phyloP scores from a whole-genome alignment of 2,329 filamentous ascomycete species.

The Emmonsia crescens region DNA sequence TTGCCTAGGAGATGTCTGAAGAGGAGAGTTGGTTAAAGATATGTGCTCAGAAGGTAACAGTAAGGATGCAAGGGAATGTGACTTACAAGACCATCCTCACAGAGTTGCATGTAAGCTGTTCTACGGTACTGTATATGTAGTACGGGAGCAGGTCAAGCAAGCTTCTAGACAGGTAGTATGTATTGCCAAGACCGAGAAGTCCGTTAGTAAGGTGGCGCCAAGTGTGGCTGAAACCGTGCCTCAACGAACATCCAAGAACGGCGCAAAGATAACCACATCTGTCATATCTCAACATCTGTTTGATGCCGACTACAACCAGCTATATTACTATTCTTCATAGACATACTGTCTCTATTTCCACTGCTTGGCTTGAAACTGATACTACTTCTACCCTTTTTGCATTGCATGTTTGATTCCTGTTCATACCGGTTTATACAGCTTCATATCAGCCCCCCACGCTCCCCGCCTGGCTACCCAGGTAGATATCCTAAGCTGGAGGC shows the following conservation, averaged over 20 bases:
- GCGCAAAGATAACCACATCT: neutral
- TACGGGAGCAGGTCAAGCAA: neutral
- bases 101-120: neutral
- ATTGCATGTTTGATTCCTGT: neutral
- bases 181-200: neutral
- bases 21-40: neutral
- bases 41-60: too few species aligned
- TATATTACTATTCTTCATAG: neutral
- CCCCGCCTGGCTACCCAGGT: neutral
- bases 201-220: neutral
- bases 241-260: too few species aligned
- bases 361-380: neutral
- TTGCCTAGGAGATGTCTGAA: slow-evolving; percentile 74
- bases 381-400: neutral
- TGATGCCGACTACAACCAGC: neutral
- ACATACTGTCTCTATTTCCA: neutral
- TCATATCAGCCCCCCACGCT: neutral
- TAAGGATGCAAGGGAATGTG: neutral
- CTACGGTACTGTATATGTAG: neutral
- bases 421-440: neutral
- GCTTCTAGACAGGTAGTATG: neutral
- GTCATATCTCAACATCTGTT: neutral
- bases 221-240: neutral
- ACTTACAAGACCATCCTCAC: slow-evolving; percentile 6
- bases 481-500: neutral